A percentile compares a stretch with the other conserved stretches of the same genome.
Evolutionary conservation across 1,139 yeast genomes (phyloP).

Genomic region (Taphrina flavorubra): DNA sequence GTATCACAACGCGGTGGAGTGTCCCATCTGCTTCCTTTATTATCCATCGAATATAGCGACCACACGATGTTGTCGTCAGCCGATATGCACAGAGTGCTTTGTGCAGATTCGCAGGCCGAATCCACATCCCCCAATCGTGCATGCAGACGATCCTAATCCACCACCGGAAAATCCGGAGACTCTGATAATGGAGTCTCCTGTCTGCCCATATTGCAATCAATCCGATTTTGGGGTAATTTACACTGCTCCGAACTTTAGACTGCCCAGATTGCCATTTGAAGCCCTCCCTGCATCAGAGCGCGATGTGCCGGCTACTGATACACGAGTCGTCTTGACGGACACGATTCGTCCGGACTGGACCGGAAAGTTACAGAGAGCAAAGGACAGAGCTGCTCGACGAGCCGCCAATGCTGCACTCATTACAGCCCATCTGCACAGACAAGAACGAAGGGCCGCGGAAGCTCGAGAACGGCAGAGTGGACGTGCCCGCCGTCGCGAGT

Average conservation of each 20-base stretch:
- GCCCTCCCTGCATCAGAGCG: conserved; percentile 22
- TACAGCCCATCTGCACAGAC: conserved; percentile 41
- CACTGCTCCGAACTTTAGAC: conserved; percentile 58
- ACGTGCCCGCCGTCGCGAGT: conserved; percentile 28
- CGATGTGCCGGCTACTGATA: conserved; percentile 61
- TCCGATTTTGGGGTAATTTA: conserved; percentile 85
- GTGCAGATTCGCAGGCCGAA: conserved; percentile 91
- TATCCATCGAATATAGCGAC: conserved; percentile 79
- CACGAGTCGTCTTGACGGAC: conserved; percentile 77
- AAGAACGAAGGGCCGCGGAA: conserved; percentile 35
- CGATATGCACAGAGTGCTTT: conserved; percentile 95
- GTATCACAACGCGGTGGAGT: conserved; percentile 58
- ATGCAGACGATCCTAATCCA: conserved; percentile 54
- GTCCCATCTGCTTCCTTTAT: conserved; percentile 91
- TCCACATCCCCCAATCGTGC: conserved; percentile 77
- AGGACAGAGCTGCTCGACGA: conserved; percentile 77
- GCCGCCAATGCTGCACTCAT: conserved; percentile 59
- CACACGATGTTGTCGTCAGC: conserved; percentile 91
- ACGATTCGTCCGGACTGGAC: conserved; percentile 93
- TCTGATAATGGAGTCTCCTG: conserved; percentile 82
- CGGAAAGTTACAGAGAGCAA: conserved; percentile 68
- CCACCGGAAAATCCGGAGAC: conserved; percentile 47
- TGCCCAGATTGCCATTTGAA: conserved; percentile 15
- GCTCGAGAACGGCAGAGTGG: conserved; percentile 26
- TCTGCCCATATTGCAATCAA: conserved; percentile 93